Percentiles rank a stretch among this genome's conserved stretches.
phyloP scores from a whole-genome alignment of 306 rosid species.

The Albizia julibrissin region DNA sequence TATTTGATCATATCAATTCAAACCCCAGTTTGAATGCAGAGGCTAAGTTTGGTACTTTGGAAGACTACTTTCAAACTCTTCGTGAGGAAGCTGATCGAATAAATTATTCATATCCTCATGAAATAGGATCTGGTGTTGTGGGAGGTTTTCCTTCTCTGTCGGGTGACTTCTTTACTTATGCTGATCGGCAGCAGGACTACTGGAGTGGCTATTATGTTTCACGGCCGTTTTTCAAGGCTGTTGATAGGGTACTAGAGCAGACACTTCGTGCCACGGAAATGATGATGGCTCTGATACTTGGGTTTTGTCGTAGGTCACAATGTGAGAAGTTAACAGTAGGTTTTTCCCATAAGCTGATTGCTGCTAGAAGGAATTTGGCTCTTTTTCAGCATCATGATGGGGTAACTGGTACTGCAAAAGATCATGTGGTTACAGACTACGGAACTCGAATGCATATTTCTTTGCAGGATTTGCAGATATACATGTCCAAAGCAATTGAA shows the following conservation, averaged over 20 bases:
- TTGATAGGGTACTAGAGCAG: conserved; percentile 92
- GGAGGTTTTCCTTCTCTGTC: conserved; percentile 95
- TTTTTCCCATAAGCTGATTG: conserved; percentile 88
- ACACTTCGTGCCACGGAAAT: conserved; percentile 93
- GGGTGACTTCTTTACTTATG: conserved; percentile 94
- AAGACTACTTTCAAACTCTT: conserved; percentile 77
- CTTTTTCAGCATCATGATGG: conserved; percentile 99
- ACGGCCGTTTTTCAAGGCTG: conserved; percentile 96
- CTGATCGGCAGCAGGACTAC: conserved; percentile 94
- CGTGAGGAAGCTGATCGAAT: conserved; percentile 86
- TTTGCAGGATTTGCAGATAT: conserved; percentile 85
- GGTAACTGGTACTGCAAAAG: conserved; percentile 98
- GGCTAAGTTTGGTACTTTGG: conserved; percentile 90
- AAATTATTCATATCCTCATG: conserved; percentile 76
- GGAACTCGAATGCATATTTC: conserved; percentile 95
- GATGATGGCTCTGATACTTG: conserved; percentile 79
- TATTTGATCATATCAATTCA: conserved; percentile 91
- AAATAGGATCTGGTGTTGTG: conserved; percentile 74
- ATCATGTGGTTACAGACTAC: conserved; percentile 87
- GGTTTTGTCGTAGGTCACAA: conserved; percentile 73
- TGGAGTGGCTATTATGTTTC: conserved; percentile 99
- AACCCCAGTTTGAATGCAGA: conserved; percentile 81
- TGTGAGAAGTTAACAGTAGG: conserved; percentile 82
- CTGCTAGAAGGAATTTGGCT: conserved; percentile 97
- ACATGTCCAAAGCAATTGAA: conserved; percentile 89